Evolutionary conservation across 768 basidiomycete genomes (phyloP), one percentile per base, ranked within the genome.

Genomic region (Amyloporia xantha): DNA sequence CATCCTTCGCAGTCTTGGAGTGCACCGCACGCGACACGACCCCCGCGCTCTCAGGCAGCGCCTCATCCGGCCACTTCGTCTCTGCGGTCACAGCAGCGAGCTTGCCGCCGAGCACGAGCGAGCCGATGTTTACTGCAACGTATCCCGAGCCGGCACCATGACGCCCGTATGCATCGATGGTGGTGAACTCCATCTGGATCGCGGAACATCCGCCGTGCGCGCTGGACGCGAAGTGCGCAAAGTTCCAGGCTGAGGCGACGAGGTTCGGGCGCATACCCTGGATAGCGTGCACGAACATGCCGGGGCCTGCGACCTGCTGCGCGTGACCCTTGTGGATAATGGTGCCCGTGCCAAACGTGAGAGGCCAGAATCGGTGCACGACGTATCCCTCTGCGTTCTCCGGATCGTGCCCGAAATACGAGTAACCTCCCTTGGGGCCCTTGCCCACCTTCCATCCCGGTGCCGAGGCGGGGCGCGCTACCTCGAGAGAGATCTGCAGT

Each of bases 211-310:
- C 86, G 15, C 79, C 82, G 42, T 81, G 76, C 21, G 79, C 71
- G 15, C 72, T 66, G 61, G 87, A 86, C 66, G 91, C 85, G 75
- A 99, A 99, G 70, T 87, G 76, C 24, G 74, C 84, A 69, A 98
- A 99, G 71, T 98, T 97, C 96, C 96, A 99, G 7, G 86, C 70
- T 17, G 89, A 73, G 12, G 96, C 96, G 58, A 96, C 81, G 48
- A 91, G 77, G 68, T 99, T 89, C 42, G 95, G 93, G 6, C 92
- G 80, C 91, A 99, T 95, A 65, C 95, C 96, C 64, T 98, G 95
- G 64, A 98, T 96, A 39, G 95, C 95, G 66, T 95, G 90, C 17
- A 94, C 77, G 65, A 95, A 82, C 86, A 92, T 89, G 24, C 91
- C 90, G 30, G 76, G 70, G 38, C 86, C 88, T 26, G 76, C 64